A percentile compares a stretch with the other conserved stretches of the same genome.
Conservation (phyloP, 2,329 filamentous ascomycete species). For the Colletotrichum lentis region DNA sequence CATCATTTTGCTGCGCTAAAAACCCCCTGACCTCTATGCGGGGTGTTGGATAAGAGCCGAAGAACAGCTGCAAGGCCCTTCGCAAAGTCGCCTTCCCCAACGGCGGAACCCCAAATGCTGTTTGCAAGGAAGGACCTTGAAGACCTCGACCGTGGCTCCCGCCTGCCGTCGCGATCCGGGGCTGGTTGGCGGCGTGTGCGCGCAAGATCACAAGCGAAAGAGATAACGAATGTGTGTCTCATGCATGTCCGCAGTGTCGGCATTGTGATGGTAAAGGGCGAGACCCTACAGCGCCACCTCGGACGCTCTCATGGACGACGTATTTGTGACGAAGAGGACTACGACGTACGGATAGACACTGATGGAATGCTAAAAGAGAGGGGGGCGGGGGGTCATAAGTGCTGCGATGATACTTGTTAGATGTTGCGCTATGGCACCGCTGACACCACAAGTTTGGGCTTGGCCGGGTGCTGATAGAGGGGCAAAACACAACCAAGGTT, state of each 20-base stretch:
- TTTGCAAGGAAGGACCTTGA: slow-evolving; percentile 14
- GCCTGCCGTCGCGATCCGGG: background rate
- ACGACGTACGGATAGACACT: too few species aligned
- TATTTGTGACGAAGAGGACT: slow-evolving; percentile 8
- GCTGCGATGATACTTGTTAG: slow-evolving; percentile 20
- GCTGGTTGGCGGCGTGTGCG: slow-evolving; percentile 26
- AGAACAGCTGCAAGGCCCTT: slow-evolving; percentile 14
- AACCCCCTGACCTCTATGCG: slow-evolving; percentile 11
- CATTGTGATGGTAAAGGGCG: background rate
- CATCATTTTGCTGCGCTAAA: too few species aligned
- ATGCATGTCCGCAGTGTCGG: slow-evolving; percentile 6
- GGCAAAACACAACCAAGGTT: slow-evolving; percentile 30
- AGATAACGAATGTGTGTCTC: slow-evolving; percentile 24
- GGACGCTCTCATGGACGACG: background rate
- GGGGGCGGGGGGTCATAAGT: background rate
- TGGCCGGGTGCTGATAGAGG: slow-evolving; percentile 25
- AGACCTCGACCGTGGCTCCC: slow-evolving; percentile 1
- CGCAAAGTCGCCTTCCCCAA: slow-evolving; percentile 9
- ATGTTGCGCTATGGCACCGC: slow-evolving; percentile 22
- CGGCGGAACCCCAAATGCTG: slow-evolving; percentile 9
- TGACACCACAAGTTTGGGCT: slow-evolving; percentile 20
- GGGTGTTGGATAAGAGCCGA: slow-evolving; percentile 21
- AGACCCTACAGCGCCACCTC: slow-evolving; percentile 18
- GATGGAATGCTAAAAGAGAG: background rate
- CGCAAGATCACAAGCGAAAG: slow-evolving; percentile 25